A percentile compares a stretch with the other conserved stretches of the same genome.
These are phyloP conservation scores for Gymnopus androsaceus DNA, from an alignment of 1,284 basidiomycete genomes.

Conservation along the genomic window DNA sequence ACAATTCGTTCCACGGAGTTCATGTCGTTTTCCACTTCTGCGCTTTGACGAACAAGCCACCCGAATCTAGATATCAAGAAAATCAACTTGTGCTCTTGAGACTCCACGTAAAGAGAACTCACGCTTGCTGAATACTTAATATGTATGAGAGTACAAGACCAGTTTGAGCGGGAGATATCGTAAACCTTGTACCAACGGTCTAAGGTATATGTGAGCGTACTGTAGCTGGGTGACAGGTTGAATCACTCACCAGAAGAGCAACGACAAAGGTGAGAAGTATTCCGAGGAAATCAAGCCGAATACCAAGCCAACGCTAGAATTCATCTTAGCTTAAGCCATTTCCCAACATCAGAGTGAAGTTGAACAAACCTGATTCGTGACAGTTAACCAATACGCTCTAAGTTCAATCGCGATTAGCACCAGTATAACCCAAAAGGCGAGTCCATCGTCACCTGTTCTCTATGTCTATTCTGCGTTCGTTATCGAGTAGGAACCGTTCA, in stretches of 20 bases:
- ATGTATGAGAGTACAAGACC: slow-evolving; percentile 79
- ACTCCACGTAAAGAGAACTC: slow-evolving; percentile 24
- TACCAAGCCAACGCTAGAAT: slow-evolving; percentile 81
- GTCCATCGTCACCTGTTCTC: slow-evolving; percentile 66
- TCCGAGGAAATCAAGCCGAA: slow-evolving; percentile 86
- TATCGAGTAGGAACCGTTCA: slow-evolving; percentile 73
- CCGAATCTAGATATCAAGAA: slow-evolving; percentile 55
- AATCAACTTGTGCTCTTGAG: background rate
- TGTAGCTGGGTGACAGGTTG: too few species aligned
- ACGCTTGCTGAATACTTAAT: slow-evolving; percentile 68
- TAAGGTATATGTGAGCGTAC: too few species aligned
- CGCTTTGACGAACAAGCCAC: slow-evolving; percentile 82
- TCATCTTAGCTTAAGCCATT: slow-evolving; percentile 4
- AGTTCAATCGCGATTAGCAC: slow-evolving; percentile 1
- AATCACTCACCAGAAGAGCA: too few species aligned
- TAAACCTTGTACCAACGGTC: slow-evolving; percentile 72
- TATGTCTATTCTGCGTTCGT: slow-evolving; percentile 77
- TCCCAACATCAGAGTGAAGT: slow-evolving; percentile 7
- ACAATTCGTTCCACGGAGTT: slow-evolving; percentile 86
- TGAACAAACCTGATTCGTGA: slow-evolving; percentile 66
- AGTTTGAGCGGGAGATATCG: slow-evolving; percentile 78
- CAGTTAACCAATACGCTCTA: slow-evolving; percentile 85
- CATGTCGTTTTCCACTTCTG: slow-evolving; percentile 91
- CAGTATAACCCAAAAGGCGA: background rate
- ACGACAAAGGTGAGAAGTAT: slow-evolving; percentile 78